phyloP scores from a whole-genome alignment of 306 rosid genomes.

The Malus asiatica region DNA sequence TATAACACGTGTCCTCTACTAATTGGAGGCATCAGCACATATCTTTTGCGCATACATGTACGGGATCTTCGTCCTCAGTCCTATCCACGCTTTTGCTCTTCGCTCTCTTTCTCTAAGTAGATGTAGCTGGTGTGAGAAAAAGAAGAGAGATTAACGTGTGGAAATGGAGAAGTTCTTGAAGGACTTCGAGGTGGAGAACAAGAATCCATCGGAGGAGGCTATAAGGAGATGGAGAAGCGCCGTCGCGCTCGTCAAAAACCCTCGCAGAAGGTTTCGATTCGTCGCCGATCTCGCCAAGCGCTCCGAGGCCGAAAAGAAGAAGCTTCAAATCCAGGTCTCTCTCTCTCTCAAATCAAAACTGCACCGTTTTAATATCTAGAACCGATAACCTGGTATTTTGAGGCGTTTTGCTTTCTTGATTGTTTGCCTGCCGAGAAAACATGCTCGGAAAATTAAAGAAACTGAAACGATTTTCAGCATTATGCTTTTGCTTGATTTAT shows the following conservation, averaged over 20 bases:
- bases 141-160: background rate
- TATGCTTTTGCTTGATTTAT: background rate
- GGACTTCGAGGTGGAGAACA: slow-evolving; percentile 56
- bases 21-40: no score
- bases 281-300: slow-evolving; percentile 86
- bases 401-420: background rate
- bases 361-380: background rate
- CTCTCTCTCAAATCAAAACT: background rate
- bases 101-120: background rate
- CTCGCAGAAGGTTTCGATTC: slow-evolving; percentile 60
- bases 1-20: no score
- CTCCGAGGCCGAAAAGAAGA: slow-evolving; percentile 44
- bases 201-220: slow-evolving; percentile 49
- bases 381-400: background rate
- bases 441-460: background rate
- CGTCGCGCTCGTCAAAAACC: slow-evolving; percentile 69
- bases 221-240: slow-evolving; percentile 66
- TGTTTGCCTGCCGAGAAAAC: background rate
- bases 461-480: background rate
- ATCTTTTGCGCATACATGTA: no score
- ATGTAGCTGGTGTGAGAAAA: background rate
- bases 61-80: no score
- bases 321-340: slow-evolving; percentile 61
- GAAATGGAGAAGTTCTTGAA: slow-evolving; percentile 39
- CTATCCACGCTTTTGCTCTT: background rate